These are phyloP conservation scores for Fusarium sp. DNA, from an alignment of 2,329 filamentous ascomycete species.

Conservation along the genomic window DNA sequence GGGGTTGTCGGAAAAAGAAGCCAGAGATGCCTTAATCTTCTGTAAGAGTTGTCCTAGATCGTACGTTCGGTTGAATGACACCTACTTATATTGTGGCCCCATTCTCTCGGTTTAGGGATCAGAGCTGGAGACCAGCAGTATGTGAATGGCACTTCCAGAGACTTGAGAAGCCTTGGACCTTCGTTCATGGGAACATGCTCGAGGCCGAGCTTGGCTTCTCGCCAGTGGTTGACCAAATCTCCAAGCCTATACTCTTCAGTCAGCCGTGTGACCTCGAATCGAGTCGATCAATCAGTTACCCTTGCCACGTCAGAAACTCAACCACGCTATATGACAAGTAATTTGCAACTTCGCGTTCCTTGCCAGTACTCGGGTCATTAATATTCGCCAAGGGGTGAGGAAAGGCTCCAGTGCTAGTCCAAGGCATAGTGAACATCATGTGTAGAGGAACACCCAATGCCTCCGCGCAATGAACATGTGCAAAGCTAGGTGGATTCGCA, in stretches of 20 bases:
- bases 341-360: slow-evolving; percentile 77
- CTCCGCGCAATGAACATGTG: slow-evolving; percentile 83
- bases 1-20: neutral
- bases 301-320: slow-evolving; percentile 92
- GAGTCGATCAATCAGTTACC: slow-evolving; percentile 46
- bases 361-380: slow-evolving; percentile 60
- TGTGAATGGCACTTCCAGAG: slow-evolving; percentile 77
- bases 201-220: slow-evolving; percentile 73
- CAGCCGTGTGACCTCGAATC: too few species aligned
- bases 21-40: neutral
- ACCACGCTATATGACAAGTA: slow-evolving; percentile 84
- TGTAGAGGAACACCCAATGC: slow-evolving; percentile 80
- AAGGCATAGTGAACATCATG: slow-evolving; percentile 91
- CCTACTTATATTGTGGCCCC: slow-evolving; percentile 56
- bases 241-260: slow-evolving; percentile 59
- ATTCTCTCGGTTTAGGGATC: slow-evolving; percentile 75
- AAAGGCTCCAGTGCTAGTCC: slow-evolving; percentile 78
- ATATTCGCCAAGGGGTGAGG: slow-evolving; percentile 80
- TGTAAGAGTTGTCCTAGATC: neutral
- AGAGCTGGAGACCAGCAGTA: slow-evolving; percentile 78
- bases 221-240: slow-evolving; percentile 80
- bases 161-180: neutral
- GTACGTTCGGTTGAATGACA: neutral
- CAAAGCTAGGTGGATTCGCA: slow-evolving; percentile 83
- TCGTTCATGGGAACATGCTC: slow-evolving; percentile 53